phyloP scores from a whole-genome alignment of 73 alveolate species.

The Stentor roeselii region DNA sequence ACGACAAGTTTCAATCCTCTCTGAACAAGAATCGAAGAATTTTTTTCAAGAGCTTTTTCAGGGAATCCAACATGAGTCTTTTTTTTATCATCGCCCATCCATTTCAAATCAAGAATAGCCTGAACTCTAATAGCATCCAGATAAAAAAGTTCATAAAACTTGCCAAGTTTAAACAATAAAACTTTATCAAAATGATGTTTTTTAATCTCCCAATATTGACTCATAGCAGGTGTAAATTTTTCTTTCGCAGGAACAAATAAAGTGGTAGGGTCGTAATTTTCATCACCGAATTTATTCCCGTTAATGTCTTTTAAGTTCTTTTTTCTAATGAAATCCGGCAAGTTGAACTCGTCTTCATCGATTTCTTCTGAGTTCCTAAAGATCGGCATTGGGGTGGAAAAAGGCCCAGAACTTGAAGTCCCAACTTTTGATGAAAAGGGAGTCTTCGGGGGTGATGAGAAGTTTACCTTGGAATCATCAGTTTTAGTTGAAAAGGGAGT shows the following conservation, averaged over 20 bases:
- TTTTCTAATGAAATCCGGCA: conserved; percentile 58
- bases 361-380: neutral
- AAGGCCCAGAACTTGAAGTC: no score
- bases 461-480: no score
- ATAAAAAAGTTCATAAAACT: conserved; percentile 69
- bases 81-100: conserved; percentile 64
- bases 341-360: conserved; percentile 50
- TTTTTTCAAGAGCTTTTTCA: conserved; percentile 43
- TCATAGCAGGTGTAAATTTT: conserved; percentile 68
- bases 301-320: conserved; percentile 55
- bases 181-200: conserved; percentile 58
- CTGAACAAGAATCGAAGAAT: conserved; percentile 52
- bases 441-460: no score
- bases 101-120: conserved; percentile 58
- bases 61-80: conserved; percentile 59
- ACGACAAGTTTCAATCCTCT: conserved; percentile 63
- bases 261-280: conserved; percentile 75
- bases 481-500: no score
- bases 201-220: conserved; percentile 77
- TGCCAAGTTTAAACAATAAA: conserved; percentile 78
- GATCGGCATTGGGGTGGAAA: no score
- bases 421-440: no score
- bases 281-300: conserved; percentile 55
- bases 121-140: conserved; percentile 74
- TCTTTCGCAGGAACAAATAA: conserved; percentile 58